Base-by-base conservation (phyloP, 768 basidiomycete species). In the Boletus reticuloceps region DNA sequence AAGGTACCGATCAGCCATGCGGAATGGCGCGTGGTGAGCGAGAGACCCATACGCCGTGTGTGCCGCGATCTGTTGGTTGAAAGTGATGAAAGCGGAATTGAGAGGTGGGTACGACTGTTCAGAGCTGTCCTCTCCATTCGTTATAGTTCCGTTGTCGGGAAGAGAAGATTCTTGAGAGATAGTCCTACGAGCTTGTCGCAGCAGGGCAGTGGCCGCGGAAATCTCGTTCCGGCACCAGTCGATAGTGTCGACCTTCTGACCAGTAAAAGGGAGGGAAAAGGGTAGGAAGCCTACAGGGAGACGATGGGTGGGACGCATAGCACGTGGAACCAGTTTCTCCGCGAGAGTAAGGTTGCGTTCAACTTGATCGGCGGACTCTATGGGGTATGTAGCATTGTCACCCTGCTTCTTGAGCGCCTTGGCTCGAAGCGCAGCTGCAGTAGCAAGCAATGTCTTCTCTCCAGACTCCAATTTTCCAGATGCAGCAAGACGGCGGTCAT, bases 231-330 rank as follows among this genome's bases (percentile, higher is more conserved):
- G 78, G 19, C 86, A 84, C 94, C 94, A 97, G 3, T 94, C 86
- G 66, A 98, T 94, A 4, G 89, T 83, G 73, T 98, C 97, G 16
- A 98, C 94, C 70, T 96, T 89, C 69, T 91, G 70, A 9, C 97
- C 97, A 4, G 83, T 73, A 25, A 96, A 76, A 2, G 83, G 83
- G 25, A 88, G 72, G 10, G 78, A 75, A 54, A 83, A 81, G 0
- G 81, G 82, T 43, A 83, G 38, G 65, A 79, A 79, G 10, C 84
- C 77, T 13, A 54, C 66, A 17, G 70, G 80, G 7, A 95, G 81
- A 42, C 86, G 84, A 67, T 92, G 91, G 0, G 83, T 83, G 0
- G 96, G 97, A 2, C 96, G 82, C 62, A 91, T 75, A 25, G 80
- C 79, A 20, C 71, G 73, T 2, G 94, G 89, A 3, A 97, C 89